Percentiles rank a stretch among this genome's conserved stretches.
phyloP scores from a whole-genome alignment of 2,329 filamentous ascomycete species.

The Claviceps humidiphila region DNA sequence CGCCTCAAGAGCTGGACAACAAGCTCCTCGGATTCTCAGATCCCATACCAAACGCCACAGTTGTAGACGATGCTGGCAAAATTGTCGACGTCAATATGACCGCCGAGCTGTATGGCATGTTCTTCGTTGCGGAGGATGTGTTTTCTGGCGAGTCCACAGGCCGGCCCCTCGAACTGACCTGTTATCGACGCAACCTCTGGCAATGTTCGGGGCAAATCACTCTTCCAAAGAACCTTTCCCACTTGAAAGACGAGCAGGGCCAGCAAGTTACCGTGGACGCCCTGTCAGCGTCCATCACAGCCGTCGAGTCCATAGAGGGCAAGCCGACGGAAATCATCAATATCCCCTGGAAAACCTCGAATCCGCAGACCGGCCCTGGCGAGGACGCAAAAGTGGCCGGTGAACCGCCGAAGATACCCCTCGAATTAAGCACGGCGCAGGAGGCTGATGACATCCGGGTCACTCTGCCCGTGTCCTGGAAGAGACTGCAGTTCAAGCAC shows the following conservation, averaged over 20 bases:
- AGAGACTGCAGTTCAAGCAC: slow-evolving; percentile 86
- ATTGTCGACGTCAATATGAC: slow-evolving; percentile 52
- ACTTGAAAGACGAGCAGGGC: slow-evolving; percentile 61
- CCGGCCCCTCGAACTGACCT: slow-evolving; percentile 70
- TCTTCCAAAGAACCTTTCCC: slow-evolving; percentile 57
- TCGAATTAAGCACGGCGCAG: slow-evolving; percentile 45
- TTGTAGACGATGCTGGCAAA: slow-evolving; percentile 53
- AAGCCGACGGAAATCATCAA: slow-evolving; percentile 90
- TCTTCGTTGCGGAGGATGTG: slow-evolving; percentile 73
- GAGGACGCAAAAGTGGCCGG: slow-evolving; percentile 36
- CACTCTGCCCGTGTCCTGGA: slow-evolving; percentile 80
- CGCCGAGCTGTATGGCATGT: slow-evolving; percentile 77
- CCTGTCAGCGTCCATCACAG: slow-evolving; percentile 69
- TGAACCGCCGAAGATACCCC: slow-evolving; percentile 38
- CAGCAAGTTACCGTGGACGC: slow-evolving; percentile 65
- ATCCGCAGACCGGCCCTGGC: slow-evolving; percentile 32
- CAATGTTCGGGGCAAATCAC: slow-evolving; percentile 84
- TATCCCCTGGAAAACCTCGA: slow-evolving; percentile 82
- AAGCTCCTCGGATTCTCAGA: slow-evolving; percentile 65
- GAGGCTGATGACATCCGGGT: slow-evolving; percentile 69
- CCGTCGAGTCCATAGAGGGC: slow-evolving; percentile 82
- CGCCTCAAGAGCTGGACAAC: slow-evolving; percentile 47
- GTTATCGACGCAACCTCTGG: slow-evolving; percentile 89
- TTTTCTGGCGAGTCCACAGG: slow-evolving; percentile 47
- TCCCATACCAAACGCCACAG: slow-evolving; percentile 43